phyloP scores from a whole-genome alignment of 2,329 filamentous ascomycete species.

The Colletotrichum australisinense region DNA sequence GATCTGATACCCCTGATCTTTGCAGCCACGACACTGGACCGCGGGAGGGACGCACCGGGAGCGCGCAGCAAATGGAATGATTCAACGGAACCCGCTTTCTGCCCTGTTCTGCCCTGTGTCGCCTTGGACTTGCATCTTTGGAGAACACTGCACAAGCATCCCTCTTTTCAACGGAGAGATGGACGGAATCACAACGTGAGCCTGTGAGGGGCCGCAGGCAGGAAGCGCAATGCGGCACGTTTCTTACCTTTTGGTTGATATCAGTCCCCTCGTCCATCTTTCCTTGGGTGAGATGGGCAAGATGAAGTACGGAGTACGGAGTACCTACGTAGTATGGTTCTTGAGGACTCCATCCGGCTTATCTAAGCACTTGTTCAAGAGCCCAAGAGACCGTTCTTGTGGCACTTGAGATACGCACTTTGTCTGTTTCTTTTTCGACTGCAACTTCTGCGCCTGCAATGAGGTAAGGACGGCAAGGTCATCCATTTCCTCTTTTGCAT shows the following conservation, averaged over 20 bases:
- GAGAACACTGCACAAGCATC: background rate
- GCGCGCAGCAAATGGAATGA: background rate
- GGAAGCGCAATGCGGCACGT: too few species aligned
- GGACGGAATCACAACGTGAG: too few species aligned
- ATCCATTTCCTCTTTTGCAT: background rate
- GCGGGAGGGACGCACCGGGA: background rate
- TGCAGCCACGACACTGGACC: background rate
- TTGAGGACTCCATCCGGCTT: too few species aligned
- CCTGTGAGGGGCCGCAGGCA: too few species aligned
- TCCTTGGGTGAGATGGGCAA: too few species aligned
- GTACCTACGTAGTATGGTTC: too few species aligned
- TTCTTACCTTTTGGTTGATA: too few species aligned
- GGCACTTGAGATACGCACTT: background rate
- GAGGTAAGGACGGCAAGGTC: background rate
- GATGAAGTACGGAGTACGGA: too few species aligned
- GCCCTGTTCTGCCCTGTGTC: constrained; percentile 1
- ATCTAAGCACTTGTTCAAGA: too few species aligned
- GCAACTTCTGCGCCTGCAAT: background rate
- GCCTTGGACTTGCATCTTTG: background rate
- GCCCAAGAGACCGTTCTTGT: background rate
- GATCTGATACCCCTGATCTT: background rate
- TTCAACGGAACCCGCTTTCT: background rate
- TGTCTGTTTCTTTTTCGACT: background rate
- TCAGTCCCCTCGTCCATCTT: too few species aligned
- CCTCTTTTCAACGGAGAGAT: background rate